A percentile compares a stretch with the other conserved stretches of the same genome.
Conservation (phyloP, 106 monocot genomes). For the Amphibolis antarctica region DNA sequence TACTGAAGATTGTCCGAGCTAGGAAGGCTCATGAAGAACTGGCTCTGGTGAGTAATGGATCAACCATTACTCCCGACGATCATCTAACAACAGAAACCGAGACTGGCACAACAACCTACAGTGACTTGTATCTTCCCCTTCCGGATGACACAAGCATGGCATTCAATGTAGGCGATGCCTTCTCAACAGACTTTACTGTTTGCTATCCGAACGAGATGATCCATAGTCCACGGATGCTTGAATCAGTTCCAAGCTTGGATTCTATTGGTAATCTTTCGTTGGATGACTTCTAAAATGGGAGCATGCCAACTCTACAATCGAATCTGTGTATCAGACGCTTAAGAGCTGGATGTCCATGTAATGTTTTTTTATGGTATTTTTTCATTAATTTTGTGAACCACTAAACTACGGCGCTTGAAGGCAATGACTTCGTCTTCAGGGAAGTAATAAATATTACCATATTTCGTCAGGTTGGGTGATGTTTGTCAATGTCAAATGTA, state of each 20-base stretch:
- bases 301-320: not conserved
- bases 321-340: not conserved
- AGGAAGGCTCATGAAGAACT: constrained; percentile 9
- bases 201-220: not conserved
- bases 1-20: not conserved
- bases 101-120: not conserved
- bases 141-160: constrained; percentile 2
- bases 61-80: not conserved
- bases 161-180: constrained; percentile 9
- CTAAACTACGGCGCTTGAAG: too few species aligned
- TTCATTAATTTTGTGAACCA: too few species aligned
- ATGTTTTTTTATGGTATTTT: too few species aligned
- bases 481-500: too few species aligned
- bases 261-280: constrained; percentile 11
- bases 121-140: constrained; percentile 5
- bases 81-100: not conserved
- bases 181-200: constrained; percentile 13
- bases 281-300: constrained; percentile 6
- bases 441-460: too few species aligned
- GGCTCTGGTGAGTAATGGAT: not conserved
- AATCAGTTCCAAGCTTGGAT: constrained; percentile 13
- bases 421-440: too few species aligned
- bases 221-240: not conserved
- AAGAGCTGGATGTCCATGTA: not conserved
- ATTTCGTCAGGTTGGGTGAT: too few species aligned